Percentiles rank a stretch among this genome's conserved stretches.
Conservation (phyloP, 495 filamentous ascomycete genomes). For the Schizothecium vesticola region DNA sequence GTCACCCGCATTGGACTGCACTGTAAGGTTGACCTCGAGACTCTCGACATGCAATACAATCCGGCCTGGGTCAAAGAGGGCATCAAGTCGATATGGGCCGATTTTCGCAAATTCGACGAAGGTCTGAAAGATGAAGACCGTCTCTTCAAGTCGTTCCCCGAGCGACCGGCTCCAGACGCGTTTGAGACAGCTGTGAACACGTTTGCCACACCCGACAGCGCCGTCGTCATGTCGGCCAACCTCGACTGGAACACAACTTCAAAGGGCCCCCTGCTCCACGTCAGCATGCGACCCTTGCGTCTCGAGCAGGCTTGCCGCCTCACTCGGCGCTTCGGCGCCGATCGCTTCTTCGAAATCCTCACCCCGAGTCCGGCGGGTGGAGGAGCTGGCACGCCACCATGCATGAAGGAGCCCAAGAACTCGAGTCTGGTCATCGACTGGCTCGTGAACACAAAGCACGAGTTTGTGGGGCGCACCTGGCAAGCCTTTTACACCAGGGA, state of each 20-base stretch:
- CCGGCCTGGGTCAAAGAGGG: conserved; percentile 31
- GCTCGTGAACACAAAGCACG: conserved; percentile 33
- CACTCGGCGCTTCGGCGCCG: conserved; percentile 42
- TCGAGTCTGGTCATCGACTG: conserved; percentile 31
- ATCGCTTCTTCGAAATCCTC: conserved; percentile 42
- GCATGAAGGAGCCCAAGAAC: conserved; percentile 22
- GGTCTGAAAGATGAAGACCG: conserved; percentile 22
- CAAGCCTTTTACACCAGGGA: conserved; percentile 40
- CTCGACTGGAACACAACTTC: conserved; percentile 29
- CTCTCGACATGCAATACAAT: conserved; percentile 29
- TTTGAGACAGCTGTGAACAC: conserved; percentile 31
- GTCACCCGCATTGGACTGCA: conserved; percentile 39
- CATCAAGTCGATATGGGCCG: conserved; percentile 29
- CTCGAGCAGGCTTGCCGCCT: conserved; percentile 40
- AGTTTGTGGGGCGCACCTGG: conserved; percentile 41
- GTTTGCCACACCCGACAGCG: conserved; percentile 29
- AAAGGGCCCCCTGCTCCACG: conserved; percentile 30
- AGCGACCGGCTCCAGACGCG: conserved; percentile 29
- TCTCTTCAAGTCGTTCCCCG: conserved; percentile 35
- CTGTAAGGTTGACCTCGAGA: conserved; percentile 33
- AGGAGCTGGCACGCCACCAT: conserved; percentile 18
- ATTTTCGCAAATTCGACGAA: conserved; percentile 17
- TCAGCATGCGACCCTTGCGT: conserved; percentile 36
- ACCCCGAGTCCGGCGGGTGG: conserved; percentile 28
- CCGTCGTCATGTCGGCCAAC: conserved; percentile 32